Evolutionary conservation across 2,329 filamentous ascomycete genomes (phyloP), one percentile per base, ranked within the genome.

Genomic region (Diaporthe vexans): DNA sequence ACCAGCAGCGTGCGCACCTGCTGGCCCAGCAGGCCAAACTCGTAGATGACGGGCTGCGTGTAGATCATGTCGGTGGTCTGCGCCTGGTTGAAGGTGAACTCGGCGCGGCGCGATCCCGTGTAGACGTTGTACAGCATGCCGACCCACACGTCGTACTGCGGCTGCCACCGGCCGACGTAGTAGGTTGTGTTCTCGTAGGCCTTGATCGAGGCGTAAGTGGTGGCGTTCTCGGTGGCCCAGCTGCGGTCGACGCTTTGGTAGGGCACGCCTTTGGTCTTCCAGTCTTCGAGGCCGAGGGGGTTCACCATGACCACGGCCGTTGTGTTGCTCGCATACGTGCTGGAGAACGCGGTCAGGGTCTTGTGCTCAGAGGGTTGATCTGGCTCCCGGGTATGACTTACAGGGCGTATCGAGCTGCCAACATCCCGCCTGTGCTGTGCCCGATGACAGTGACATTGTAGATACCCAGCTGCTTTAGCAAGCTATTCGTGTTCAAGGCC

Each of bases 341-440:
- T 68, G 46, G 11, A 33, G 63, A 8, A 37, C 6, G 63, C 9
- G 46, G 46, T 67, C 46, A 67, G 46, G 33, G 3, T 10, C 21
- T 10, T 21, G 10, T 26, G 17, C 13, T 43, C 3, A 19, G 15
- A 43, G 0, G 26, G 0, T 7, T 52, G 46, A 13, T 37, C 13
- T 24, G 3, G 26, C 6, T 26, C 43, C 4, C 5, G 3, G 21
- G 13, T 4, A 3, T 37, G 48, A 68, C 63, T 68, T 15, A 68
- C 63, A 90, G 82, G 0, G 84, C 84, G 78, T 87, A 90, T 24
- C 88, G 86, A 4, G 85, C 83, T 1, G 86, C 83, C 33, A 89
- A 83, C 88, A 90, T 90, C 51, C 87, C 88, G 61, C 88, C 88
- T 78, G 90, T 83, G 1, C 87, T 90, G 80, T 90, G 88, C 15